Percentiles rank a stretch among this genome's conserved stretches.
phyloP scores from a whole-genome alignment of 495 filamentous ascomycete species.

The Trichoderma reesei region DNA sequence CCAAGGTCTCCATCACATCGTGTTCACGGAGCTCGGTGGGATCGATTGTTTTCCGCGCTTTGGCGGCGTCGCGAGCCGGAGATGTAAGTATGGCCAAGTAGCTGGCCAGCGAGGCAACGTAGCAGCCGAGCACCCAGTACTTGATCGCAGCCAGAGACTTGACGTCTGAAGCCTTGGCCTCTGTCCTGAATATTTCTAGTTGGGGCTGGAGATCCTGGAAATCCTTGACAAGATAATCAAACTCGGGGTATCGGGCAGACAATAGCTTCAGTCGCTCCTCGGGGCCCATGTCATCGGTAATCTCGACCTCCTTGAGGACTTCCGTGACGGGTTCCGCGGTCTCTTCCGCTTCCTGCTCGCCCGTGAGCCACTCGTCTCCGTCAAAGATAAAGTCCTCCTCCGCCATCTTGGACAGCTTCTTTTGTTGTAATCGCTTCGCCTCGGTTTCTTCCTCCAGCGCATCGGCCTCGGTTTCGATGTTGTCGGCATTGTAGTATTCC shows the following conservation, averaged over 20 bases:
- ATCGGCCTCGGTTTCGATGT: constrained; percentile 84
- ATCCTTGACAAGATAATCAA: constrained; percentile 74
- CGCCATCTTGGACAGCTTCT: constrained; percentile 73
- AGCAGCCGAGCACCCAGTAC: constrained; percentile 65
- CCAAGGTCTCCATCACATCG: constrained; percentile 73
- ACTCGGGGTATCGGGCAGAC: constrained; percentile 78
- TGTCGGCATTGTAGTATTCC: constrained; percentile 86
- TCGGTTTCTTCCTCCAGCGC: constrained; percentile 88
- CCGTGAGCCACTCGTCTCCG: constrained; percentile 67
- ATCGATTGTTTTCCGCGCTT: constrained; percentile 43
- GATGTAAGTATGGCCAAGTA: constrained; percentile 89
- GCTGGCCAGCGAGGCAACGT: constrained; percentile 77
- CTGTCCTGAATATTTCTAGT: constrained; percentile 43
- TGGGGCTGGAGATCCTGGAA: constrained; percentile 60
- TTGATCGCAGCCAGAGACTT: constrained; percentile 54
- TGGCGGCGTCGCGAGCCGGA: constrained; percentile 45
- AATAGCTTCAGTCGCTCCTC: constrained; percentile 71
- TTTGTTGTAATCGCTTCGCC: constrained; percentile 76
- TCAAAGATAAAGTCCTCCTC: constrained; percentile 91
- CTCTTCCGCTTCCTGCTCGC: constrained; percentile 31
- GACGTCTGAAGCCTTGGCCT: constrained; percentile 44
- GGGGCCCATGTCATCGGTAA: constrained; percentile 66
- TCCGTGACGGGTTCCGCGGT: constrained; percentile 60
- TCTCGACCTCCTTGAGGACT: constrained; percentile 67
- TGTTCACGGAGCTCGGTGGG: constrained; percentile 75